A percentile compares a stretch with the other conserved stretches of the same genome.
Conservation (phyloP, 75 land plant species). For the Isoetes taiwanensis region DNA sequence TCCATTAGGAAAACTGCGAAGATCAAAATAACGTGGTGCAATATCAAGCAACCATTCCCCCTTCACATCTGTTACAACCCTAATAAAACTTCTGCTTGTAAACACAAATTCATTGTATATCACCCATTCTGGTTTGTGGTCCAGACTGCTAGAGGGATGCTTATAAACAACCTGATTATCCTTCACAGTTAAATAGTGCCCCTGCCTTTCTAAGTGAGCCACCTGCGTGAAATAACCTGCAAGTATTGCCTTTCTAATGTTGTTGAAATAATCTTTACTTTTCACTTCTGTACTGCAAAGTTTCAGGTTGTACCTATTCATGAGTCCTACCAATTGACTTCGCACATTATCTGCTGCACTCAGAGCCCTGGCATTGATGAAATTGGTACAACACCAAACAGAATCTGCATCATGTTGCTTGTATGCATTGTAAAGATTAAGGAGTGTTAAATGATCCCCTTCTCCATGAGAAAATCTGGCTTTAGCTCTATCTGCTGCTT, state of each 20-base stretch:
- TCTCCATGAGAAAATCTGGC: constrained; percentile 90
- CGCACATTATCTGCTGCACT: constrained; percentile 93
- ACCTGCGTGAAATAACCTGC: constrained; percentile 98
- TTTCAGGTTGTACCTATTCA: constrained; percentile 76
- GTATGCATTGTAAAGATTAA: constrained; percentile 96
- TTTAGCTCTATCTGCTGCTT: constrained; percentile 98
- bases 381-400: constrained; percentile 91
- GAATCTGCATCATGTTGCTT: constrained; percentile 90
- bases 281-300: constrained; percentile 92
- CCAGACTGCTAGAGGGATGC: constrained; percentile 88
- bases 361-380: constrained; percentile 69
- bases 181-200: constrained; percentile 87
- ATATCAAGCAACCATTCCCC: constrained; percentile 98
- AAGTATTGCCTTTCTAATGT: constrained; percentile 87
- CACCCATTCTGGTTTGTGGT: constrained; percentile 97
- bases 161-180: constrained; percentile 89
- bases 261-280: constrained; percentile 75
- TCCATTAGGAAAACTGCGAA: constrained; percentile 77
- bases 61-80: constrained; percentile 78
- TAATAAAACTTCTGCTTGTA: constrained; percentile 81
- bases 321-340: constrained; percentile 80
- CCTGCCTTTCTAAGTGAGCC: constrained; percentile 88
- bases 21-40: constrained; percentile 88
- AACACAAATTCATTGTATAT: constrained; percentile 92
- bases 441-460: constrained; percentile 90